Base-by-base conservation (phyloP, 2,329 filamentous ascomycete genomes). In the Fusarium denticulatum region DNA sequence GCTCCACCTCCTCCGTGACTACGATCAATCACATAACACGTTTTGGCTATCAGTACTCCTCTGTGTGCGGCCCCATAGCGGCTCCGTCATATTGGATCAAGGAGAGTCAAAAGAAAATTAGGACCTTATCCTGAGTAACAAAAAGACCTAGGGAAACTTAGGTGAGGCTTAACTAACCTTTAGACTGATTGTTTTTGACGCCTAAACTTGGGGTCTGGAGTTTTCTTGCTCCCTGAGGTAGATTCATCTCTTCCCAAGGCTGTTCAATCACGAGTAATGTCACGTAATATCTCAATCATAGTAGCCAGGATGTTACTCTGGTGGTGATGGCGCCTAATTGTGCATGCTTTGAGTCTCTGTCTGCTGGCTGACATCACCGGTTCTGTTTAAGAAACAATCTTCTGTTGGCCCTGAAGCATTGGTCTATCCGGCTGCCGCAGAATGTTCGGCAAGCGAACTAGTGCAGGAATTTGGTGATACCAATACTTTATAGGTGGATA, bases 11-110 rank as follows among this genome's bases (percentile, higher is more conserved):
- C 37, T 50, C 24, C 62, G 57, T 76, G 66, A 69, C 71, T 56
- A 62, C 59, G 63, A 64, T 76, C 71, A 77, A 77, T 77, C 75
- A 68, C 75, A 70, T 69, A 77, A 77, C 65, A 73, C 71, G 60
- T 70, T 75, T 66, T 59, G 26, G 24, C 56, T 66, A 61, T 71
- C 37, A 55, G 49, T 49, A 64, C 60, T 58, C 55, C 67, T 40
- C 71, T 59, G 47, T 34, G 37, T 65, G 65, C 63, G 67, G 71
- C 60, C 40, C 67, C 71, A 59, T 74, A 52, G 60, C 62, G 67
- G 67, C 67, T 72, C 71, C 71, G 56, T 70, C 42, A 30, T 45
- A 22, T 53, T 16, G 40, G 46, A 34, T 50, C 30, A 24, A 50
- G 47, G 32, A 24, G 30, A 50, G 30, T 24, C 30, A 34, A 50